Conservation (phyloP, 331 rosid genomes). For the Malus hybrid region DNA sequence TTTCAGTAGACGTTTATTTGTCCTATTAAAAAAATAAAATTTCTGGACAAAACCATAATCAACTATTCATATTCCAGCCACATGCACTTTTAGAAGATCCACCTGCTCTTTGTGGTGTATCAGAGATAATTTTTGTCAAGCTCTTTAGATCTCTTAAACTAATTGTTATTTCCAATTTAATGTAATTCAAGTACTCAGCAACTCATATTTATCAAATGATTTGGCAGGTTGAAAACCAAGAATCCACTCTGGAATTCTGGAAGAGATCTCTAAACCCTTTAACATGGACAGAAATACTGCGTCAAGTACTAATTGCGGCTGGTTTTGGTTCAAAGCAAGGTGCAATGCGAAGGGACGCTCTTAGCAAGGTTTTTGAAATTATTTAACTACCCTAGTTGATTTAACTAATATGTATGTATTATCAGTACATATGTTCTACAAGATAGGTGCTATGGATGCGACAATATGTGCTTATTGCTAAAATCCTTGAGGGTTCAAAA, state of each 20-base stretch:
- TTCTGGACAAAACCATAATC: neutral
- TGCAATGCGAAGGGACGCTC: slow-evolving; percentile 48
- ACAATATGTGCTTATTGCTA: neutral
- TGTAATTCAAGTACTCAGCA: slow-evolving; percentile 2
- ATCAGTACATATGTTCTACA: neutral
- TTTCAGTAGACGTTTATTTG: neutral
- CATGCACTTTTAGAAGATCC: neutral
- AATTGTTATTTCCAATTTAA: neutral
- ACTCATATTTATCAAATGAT: slow-evolving; percentile 21
- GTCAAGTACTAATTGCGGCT: slow-evolving; percentile 89
- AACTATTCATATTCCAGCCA: neutral
- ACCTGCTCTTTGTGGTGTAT: neutral
- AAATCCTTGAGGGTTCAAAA: neutral
- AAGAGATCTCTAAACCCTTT: slow-evolving; percentile 72
- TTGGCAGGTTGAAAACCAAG: slow-evolving; percentile 71
- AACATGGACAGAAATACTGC: slow-evolving; percentile 89
- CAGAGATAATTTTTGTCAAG: neutral
- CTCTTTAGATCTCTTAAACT: neutral
- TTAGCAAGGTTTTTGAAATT: slow-evolving; percentile 58
- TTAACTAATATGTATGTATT: neutral
- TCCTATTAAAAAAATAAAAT: neutral
- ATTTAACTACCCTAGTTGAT: neutral
- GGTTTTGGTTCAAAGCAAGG: slow-evolving; percentile 87
- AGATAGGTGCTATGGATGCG: neutral
- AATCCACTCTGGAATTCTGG: slow-evolving; percentile 61